Evolutionary conservation across 2,329 filamentous ascomycete species (phyloP).

Genomic region (Talaromyces sp.): DNA sequence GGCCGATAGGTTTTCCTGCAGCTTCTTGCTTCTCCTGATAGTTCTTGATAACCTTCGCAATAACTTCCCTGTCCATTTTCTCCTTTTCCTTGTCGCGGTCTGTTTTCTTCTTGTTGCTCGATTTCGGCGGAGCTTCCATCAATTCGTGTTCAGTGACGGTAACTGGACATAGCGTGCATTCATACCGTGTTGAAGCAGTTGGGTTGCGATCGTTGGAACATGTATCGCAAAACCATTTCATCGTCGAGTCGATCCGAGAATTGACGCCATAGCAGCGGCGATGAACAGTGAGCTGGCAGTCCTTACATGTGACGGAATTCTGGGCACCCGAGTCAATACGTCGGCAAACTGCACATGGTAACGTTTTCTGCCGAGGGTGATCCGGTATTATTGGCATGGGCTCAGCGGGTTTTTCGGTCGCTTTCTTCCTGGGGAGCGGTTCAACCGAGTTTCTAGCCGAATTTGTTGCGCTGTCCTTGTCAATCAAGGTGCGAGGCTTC

Average conservation of each 20-base stretch:
- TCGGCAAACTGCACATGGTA: constrained; percentile 83
- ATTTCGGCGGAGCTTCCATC: constrained; percentile 69
- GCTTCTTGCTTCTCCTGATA: constrained; percentile 81
- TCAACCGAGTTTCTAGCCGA: constrained; percentile 41
- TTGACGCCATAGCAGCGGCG: constrained; percentile 88
- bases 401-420: constrained; percentile 51
- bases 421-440: constrained; percentile 56
- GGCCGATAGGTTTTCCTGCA: constrained; percentile 74
- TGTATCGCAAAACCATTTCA: constrained; percentile 94
- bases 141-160: constrained; percentile 77
- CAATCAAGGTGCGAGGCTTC: constrained; percentile 50
- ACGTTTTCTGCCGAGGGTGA: constrained; percentile 68
- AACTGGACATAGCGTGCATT: constrained; percentile 87
- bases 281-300: constrained; percentile 89
- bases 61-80: constrained; percentile 75
- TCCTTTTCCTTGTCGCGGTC: constrained; percentile 91
- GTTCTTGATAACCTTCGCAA: constrained; percentile 71
- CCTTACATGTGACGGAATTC: constrained; percentile 71
- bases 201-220: constrained; percentile 92
- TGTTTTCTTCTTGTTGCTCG: constrained; percentile 79
- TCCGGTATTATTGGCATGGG: constrained; percentile 66
- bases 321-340: constrained; percentile 68
- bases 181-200: constrained; percentile 87
- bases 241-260: constrained; percentile 55
- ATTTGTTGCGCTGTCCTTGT: constrained; percentile 48